phyloP scores from a whole-genome alignment of 345 rosid genomes.

The Carallia brachiata region DNA sequence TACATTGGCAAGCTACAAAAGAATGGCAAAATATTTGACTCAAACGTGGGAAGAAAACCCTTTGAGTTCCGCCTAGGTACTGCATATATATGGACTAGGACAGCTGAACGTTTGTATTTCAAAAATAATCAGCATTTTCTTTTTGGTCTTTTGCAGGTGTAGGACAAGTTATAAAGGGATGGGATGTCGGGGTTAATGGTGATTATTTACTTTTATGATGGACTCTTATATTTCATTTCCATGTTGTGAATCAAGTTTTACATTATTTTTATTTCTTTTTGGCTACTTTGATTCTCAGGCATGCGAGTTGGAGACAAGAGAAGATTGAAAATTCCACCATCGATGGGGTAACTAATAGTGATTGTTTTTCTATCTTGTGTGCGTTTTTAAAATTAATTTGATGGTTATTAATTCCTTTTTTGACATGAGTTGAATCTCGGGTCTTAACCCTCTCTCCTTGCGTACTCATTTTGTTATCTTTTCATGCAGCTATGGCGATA shows the following conservation, averaged over 20 bases:
- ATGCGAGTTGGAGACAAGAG: constrained; percentile 88
- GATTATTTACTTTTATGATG: constrained; percentile 15
- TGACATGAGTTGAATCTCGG: not conserved
- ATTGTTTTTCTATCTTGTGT: not conserved
- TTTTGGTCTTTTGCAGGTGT: constrained; percentile 49
- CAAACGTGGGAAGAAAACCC: constrained; percentile 73
- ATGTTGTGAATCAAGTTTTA: not conserved
- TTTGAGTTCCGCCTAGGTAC: constrained; percentile 86
- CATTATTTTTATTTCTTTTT: not conserved
- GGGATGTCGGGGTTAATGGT: constrained; percentile 98
- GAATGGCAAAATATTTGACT: constrained; percentile 83
- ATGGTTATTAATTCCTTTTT: too few species aligned
- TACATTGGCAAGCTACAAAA: constrained; percentile 91
- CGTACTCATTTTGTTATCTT: not conserved
- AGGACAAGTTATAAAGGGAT: constrained; percentile 92
- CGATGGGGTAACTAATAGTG: constrained; percentile 56
- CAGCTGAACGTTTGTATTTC: constrained; percentile 6
- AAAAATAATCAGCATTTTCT: constrained; percentile 1
- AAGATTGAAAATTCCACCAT: constrained; percentile 71
- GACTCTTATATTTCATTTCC: not conserved
- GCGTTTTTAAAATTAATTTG: too few species aligned
- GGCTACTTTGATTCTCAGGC: constrained; percentile 36
- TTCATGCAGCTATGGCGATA: constrained; percentile 46
- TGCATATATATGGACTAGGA: constrained; percentile 4
- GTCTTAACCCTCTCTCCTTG: not conserved